Evolutionary conservation across 2,329 filamentous ascomycete species (phyloP), one percentile per base, ranked within the genome.

Genomic region (Periconia sp.): DNA sequence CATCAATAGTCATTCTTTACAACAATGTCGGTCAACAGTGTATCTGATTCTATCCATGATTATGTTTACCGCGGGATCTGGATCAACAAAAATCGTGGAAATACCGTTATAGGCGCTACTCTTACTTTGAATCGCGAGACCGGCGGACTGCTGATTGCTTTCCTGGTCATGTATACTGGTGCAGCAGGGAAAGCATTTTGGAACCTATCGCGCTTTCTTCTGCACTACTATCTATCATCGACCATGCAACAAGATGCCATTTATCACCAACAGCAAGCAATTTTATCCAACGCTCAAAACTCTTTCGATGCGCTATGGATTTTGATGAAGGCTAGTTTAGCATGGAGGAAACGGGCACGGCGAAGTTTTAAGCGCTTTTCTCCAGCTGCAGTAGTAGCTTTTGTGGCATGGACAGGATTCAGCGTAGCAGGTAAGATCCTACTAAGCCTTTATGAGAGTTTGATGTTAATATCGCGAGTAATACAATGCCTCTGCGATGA

Each of bases 101-200:
- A 53, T 5, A 53, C 23, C 23, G 8, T 73, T 6, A 40, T 60
- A 2, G 72, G 74, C 1, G 41, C 62, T 3, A 76, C 72, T 0
- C 51, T 74, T 14, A 76, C 73, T 0, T 55, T 74, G 0, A 61
- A 51, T 0, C 56, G 57, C 6, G 51, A 54, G 1, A 58, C 71
- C 45, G 74, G 67, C 6, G 66, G 59, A n/a, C 47, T 75, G 1
- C 53, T 75, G 15, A 67, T 71, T 20, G 68, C 70, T 6, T 74
- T 74, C 49, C 33, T 72, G 1, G 70, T 73, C 13, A 61, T 71
- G 14, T 74, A 74, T 30, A 55, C 58, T 27, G 59, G 60, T 10
- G 55, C 55, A 35, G 50, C 52, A 6, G 58, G 58, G 17, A 57
- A 57, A 30, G 53, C 55, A n/a, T 43, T 53, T 13, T 54, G 47